Evolutionary conservation across 1,284 basidiomycete genomes (phyloP), one percentile per base, ranked within the genome.

Genomic region (Cryptococcus sp.): DNA sequence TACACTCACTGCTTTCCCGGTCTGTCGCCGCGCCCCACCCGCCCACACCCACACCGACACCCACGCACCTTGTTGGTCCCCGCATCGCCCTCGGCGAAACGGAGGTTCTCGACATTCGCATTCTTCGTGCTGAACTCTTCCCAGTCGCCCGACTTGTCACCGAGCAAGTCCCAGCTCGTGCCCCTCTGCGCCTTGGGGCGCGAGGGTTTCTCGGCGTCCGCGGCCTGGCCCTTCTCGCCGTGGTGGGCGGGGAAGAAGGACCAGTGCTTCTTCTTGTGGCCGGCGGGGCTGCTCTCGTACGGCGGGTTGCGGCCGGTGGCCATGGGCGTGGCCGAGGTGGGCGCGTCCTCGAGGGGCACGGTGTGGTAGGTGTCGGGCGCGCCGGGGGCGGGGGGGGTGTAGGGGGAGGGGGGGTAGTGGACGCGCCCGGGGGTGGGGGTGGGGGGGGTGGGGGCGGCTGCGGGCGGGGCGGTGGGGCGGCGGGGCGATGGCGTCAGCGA

Each of bases 1-100:
- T 50, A 21, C 28, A 11, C 23, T 42, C 20, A 50, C 37, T 21
- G 6, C 12, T 50, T 15, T 11, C 36, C 16, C 16, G 13, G 20
- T 12, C 11, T 11, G 21, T 45, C 24, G 16, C 44, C 44, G 44
- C 44, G 28, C 16, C 18, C 20, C n/a, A n/a, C 11, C 38, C 11
- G 38, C 38, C 12, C 38, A 12, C 13, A 15, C 16, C 23, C 38
- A n/a, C n/a, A n/a, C n/a, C n/a, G n/a, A n/a, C n/a, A 20, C 7
- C 39, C 12, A 59, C 67, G 58, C 47, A 71, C 68, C 59, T 72
- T 76, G 57, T 66, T 76, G 37, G 69, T 78, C 5, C 76, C 78
- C 3, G 67, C 76, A 61, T 79, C 78, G 11, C 78, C 78, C 46
- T 78, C 71, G 1, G 77, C 77, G 51, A 72, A 79, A 40, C 71